These are phyloP conservation scores for Phytopythium boreale DNA, from an alignment of 352 stramenopile species.

Conservation along the genomic window DNA sequence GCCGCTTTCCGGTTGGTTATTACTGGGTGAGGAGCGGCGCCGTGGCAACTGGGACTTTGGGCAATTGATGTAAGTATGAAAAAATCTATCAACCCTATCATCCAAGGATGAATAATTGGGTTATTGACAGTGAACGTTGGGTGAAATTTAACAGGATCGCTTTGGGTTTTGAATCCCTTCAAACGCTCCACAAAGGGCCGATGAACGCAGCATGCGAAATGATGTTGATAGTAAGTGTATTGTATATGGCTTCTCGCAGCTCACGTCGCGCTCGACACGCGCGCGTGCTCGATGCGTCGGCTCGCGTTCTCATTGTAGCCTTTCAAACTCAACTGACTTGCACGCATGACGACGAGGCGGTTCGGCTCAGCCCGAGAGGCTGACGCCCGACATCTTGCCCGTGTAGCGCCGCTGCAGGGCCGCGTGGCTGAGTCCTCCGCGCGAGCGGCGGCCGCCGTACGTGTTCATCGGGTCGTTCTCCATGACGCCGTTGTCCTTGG, in stretches of 20 bases:
- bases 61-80: not conserved
- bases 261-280: not conserved
- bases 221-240: too few species aligned
- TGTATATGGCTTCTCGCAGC: not conserved
- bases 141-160: not conserved
- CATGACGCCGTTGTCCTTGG: constrained; percentile 56
- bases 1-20: not conserved
- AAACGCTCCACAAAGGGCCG: too few species aligned
- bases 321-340: not conserved
- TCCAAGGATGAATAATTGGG: not conserved
- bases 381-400: constrained; percentile 78
- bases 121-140: too few species aligned
- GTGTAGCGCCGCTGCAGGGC: constrained; percentile 77
- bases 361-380: constrained; percentile 36
- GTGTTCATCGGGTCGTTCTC: constrained; percentile 74
- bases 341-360: not conserved
- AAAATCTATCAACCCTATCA: not conserved
- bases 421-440: constrained; percentile 69
- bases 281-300: not conserved
- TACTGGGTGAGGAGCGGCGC: not conserved
- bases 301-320: not conserved
- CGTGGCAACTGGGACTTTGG: constrained; percentile 3
- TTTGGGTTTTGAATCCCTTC: not conserved
- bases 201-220: too few species aligned
- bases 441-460: constrained; percentile 47